phyloP scores from a whole-genome alignment of 1,284 basidiomycete species.

The Butyriboletus regius region DNA sequence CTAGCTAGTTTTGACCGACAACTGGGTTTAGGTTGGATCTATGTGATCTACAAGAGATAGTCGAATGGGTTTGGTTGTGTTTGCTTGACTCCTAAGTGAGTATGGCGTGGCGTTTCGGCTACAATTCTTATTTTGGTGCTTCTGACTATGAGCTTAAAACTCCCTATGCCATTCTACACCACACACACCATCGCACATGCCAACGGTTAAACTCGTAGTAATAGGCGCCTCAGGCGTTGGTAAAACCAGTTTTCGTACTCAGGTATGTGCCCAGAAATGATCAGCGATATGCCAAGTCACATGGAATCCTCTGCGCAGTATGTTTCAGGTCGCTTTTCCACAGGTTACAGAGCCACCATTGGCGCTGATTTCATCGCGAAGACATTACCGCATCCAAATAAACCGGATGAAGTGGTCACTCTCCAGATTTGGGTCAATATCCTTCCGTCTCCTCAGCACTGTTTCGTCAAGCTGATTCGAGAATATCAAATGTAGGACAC shows the following conservation, averaged over 20 bases:
- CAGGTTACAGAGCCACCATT: slow-evolving; percentile 72
- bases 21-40: not conserved
- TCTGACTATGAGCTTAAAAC: slow-evolving; percentile 12
- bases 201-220: slow-evolving; percentile 68
- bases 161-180: slow-evolving; percentile 14
- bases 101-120: slow-evolving; percentile 2
- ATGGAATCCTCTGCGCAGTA: slow-evolving; percentile 41
- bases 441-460: slow-evolving; percentile 1
- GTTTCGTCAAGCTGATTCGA: slow-evolving; percentile 7
- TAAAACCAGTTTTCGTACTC: slow-evolving; percentile 64
- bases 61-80: slow-evolving; percentile 18
- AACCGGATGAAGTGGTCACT: slow-evolving; percentile 48
- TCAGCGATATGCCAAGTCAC: not conserved
- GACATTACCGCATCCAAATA: slow-evolving; percentile 53
- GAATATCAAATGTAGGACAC: slow-evolving; percentile 47
- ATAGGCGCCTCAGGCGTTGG: slow-evolving; percentile 72
- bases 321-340: slow-evolving; percentile 65
- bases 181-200: slow-evolving; percentile 36
- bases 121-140: not conserved
- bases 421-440: slow-evolving; percentile 72
- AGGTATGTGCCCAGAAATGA: slow-evolving; percentile 41
- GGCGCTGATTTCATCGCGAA: slow-evolving; percentile 78
- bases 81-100: slow-evolving; percentile 14
- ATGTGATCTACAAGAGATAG: not conserved
- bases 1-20: not conserved